Conservation (phyloP, 768 basidiomycete genomes). For the Tulasnella sp. region DNA sequence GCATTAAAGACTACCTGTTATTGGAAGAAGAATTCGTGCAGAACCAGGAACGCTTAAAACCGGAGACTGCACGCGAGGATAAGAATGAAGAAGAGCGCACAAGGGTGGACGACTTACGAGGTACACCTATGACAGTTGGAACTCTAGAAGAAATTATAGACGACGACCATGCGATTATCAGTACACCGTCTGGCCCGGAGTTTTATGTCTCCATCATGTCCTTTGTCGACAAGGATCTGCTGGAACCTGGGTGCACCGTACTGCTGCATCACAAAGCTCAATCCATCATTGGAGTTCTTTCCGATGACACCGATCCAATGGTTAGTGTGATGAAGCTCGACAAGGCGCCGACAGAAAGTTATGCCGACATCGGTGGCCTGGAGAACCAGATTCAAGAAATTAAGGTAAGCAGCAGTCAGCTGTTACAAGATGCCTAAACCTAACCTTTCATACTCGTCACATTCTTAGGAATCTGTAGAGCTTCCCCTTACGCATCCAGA, state of each 20-base stretch:
- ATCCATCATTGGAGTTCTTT: slow-evolving; percentile 85
- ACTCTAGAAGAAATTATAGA: slow-evolving; percentile 96
- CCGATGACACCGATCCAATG: slow-evolving; percentile 90
- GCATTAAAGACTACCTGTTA: slow-evolving; percentile 94
- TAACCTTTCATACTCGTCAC: not conserved
- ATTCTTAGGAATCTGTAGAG: slow-evolving; percentile 82
- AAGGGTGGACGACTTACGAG: slow-evolving; percentile 86
- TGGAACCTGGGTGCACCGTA: slow-evolving; percentile 93
- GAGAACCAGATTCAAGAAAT: slow-evolving; percentile 98
- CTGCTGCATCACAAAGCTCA: slow-evolving; percentile 93
- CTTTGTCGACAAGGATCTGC: slow-evolving; percentile 93
- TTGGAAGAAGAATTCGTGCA: slow-evolving; percentile 91
- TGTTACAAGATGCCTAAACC: not conserved
- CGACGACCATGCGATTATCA: slow-evolving; percentile 98
- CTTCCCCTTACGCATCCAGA: slow-evolving; percentile 95
- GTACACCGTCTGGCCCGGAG: slow-evolving; percentile 86
- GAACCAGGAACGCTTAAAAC: slow-evolving; percentile 85
- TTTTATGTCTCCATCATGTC: slow-evolving; percentile 96
- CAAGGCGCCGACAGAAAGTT: slow-evolving; percentile 97
- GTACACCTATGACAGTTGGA: slow-evolving; percentile 96
- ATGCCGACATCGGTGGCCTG: slow-evolving; percentile 95
- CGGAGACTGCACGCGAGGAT: slow-evolving; percentile 77
- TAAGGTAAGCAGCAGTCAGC: slow-evolving; percentile 47
- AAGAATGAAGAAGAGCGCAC: slow-evolving; percentile 92
- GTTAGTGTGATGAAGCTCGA: slow-evolving; percentile 98